A percentile compares a stretch with the other conserved stretches of the same genome.
Conservation (phyloP, 176 grass and related monocot species). For the Eragrostis nindensis region DNA sequence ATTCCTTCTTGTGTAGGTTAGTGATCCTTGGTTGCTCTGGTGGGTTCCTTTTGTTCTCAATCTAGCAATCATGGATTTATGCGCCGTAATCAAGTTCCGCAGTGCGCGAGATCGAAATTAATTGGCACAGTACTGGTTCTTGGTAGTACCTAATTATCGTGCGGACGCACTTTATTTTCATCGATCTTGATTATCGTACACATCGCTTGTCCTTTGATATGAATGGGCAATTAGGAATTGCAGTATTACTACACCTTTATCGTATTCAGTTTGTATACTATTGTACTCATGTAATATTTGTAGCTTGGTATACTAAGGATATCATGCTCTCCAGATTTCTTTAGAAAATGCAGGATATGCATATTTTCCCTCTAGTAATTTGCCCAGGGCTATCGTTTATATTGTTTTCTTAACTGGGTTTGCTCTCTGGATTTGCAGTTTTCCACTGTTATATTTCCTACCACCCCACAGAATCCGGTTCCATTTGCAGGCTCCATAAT, state of each 20-base stretch:
- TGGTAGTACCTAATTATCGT: neutral
- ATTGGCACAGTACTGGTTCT: neutral
- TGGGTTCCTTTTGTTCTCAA: neutral
- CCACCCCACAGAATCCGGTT: neutral
- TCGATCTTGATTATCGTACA: neutral
- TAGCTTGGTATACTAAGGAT: neutral
- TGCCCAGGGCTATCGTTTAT: neutral
- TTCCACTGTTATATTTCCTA: neutral
- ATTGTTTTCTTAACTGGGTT: neutral
- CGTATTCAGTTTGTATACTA: neutral
- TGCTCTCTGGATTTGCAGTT: slow-evolving; percentile 42
- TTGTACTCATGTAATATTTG: neutral
- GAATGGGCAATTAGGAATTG: neutral
- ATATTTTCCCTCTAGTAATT: neutral
- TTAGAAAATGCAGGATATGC: neutral
- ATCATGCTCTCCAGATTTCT: neutral
- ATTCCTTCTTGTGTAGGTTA: neutral
- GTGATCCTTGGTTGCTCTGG: neutral
- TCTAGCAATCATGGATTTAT: neutral
- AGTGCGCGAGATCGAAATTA: neutral
- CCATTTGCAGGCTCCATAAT: slow-evolving; percentile 6
- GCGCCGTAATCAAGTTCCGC: neutral
- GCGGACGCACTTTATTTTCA: neutral
- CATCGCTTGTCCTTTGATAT: neutral
- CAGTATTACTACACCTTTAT: neutral